Evolutionary conservation across 1,139 yeast species (phyloP).

Genomic region (Diutina pseudorugosa): DNA sequence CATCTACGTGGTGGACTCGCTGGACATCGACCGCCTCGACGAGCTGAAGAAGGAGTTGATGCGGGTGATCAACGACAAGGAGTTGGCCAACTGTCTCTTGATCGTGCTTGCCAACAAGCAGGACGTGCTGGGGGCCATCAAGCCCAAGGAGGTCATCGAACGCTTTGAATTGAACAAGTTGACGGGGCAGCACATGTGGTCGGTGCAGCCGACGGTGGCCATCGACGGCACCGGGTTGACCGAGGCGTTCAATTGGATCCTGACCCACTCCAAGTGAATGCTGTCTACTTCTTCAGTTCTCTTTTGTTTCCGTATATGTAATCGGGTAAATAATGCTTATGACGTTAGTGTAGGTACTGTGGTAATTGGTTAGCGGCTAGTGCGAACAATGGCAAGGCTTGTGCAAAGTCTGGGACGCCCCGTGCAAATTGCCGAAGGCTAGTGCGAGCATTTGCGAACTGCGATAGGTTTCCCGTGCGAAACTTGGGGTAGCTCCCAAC

Average conservation of each 20-base stretch:
- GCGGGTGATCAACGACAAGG: constrained; percentile 69
- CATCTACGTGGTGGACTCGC: constrained; percentile 80
- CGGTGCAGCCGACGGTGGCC: constrained; percentile 67
- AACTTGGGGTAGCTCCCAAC: no score
- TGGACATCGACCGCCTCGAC: constrained; percentile 58
- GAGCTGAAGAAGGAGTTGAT: constrained; percentile 72
- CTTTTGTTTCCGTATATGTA: background rate
- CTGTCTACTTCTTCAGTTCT: background rate
- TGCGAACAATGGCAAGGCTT: no score
- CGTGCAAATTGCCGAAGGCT: no score
- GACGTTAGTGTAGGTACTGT: no score
- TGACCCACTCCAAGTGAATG: constrained; percentile 37
- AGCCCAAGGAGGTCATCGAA: constrained; percentile 56
- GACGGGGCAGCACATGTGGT: constrained; percentile 53
- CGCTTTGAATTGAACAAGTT: constrained; percentile 41
- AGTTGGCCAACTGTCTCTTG: constrained; percentile 66
- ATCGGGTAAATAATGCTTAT: background rate
- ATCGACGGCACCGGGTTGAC: constrained; percentile 65
- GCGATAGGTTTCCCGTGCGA: no score
- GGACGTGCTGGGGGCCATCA: constrained; percentile 53
- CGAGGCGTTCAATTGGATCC: constrained; percentile 67
- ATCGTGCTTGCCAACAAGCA: constrained; percentile 88
- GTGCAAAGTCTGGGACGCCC: no score
- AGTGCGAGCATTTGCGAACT: no score
- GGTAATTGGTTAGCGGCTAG: no score